Evolutionary conservation across 2,329 filamentous ascomycete genomes (phyloP).

Genomic region (Gaeumannomyces sp.): DNA sequence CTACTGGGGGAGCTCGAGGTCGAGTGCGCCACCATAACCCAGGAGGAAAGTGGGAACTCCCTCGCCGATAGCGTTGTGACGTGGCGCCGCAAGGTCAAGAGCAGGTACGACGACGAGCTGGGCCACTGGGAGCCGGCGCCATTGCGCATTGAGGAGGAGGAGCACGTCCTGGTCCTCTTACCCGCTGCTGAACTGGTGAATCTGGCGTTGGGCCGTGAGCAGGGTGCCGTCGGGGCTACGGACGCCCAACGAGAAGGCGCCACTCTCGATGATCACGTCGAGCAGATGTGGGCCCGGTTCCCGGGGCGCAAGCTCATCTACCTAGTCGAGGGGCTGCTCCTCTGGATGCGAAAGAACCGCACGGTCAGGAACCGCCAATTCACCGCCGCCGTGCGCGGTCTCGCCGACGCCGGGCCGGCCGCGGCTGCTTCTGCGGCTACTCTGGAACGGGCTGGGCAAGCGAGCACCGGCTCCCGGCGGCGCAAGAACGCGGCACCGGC

Average conservation of each 20-base stretch:
- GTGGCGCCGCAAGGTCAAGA: slow-evolving; percentile 64
- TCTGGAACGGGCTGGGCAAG: slow-evolving; percentile 15
- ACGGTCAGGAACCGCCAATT: slow-evolving; percentile 63
- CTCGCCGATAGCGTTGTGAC: slow-evolving; percentile 49
- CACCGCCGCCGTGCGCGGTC: slow-evolving; percentile 53
- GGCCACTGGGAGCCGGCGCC: slow-evolving; percentile 60
- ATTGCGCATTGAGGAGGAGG: slow-evolving; percentile 46
- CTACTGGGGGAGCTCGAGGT: slow-evolving; percentile 47
- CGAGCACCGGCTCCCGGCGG: slow-evolving; percentile 22
- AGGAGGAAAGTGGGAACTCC: slow-evolving; percentile 23
- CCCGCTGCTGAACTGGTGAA: slow-evolving; percentile 60
- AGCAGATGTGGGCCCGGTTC: slow-evolving; percentile 47
- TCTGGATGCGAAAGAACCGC: slow-evolving; percentile 64
- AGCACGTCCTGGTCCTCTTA: slow-evolving; percentile 57
- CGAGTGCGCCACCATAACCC: slow-evolving; percentile 33
- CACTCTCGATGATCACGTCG: slow-evolving; percentile 51
- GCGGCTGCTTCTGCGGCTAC: slow-evolving; percentile 3
- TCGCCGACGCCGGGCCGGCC: slow-evolving; percentile 25
- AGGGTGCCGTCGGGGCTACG: not conserved
- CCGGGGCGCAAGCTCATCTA: slow-evolving; percentile 54
- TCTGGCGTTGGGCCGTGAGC: slow-evolving; percentile 36
- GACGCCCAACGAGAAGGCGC: not conserved
- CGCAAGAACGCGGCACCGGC: slow-evolving; percentile 34
- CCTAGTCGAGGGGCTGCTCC: slow-evolving; percentile 61
- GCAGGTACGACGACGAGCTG: slow-evolving; percentile 52